phyloP scores from a whole-genome alignment of 345 rosid genomes.

The Brassica rapa region DNA sequence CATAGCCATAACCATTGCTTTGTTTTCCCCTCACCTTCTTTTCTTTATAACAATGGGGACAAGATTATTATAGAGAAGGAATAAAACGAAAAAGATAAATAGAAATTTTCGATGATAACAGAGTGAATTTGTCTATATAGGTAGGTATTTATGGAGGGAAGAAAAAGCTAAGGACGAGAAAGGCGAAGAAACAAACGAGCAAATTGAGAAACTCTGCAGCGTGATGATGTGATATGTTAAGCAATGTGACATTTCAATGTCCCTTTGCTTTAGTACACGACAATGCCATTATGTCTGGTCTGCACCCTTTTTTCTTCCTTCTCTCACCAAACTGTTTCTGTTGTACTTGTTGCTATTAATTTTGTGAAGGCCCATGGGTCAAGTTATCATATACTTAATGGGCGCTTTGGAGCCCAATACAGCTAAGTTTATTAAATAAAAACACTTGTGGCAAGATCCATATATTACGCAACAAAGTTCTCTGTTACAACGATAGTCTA shows the following conservation, averaged over 20 bases:
- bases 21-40: not conserved
- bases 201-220: conserved; percentile 15
- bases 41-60: not conserved
- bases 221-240: conserved; percentile 6
- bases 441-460: conserved; percentile 5
- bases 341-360: not conserved
- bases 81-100: not conserved
- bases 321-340: not conserved
- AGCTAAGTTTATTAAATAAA: too few species aligned
- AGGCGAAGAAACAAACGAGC: conserved; percentile 21
- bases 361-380: conserved; percentile 18
- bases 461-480: not conserved
- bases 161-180: not conserved
- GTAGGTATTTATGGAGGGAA: conserved; percentile 14
- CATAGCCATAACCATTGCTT: conserved; percentile 23
- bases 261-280: conserved; percentile 22
- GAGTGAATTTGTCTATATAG: conserved; percentile 4
- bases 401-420: not conserved
- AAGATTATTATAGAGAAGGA: not conserved
- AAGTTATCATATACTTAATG: not conserved
- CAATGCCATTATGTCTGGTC: not conserved
- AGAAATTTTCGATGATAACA: conserved; percentile 34
- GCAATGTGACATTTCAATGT: conserved; percentile 7
- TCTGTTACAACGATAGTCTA: not conserved
- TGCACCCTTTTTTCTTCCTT: not conserved